Evolutionary conservation across 2,329 filamentous ascomycete genomes (phyloP).

Genomic region (Coleophoma crateriformis): DNA sequence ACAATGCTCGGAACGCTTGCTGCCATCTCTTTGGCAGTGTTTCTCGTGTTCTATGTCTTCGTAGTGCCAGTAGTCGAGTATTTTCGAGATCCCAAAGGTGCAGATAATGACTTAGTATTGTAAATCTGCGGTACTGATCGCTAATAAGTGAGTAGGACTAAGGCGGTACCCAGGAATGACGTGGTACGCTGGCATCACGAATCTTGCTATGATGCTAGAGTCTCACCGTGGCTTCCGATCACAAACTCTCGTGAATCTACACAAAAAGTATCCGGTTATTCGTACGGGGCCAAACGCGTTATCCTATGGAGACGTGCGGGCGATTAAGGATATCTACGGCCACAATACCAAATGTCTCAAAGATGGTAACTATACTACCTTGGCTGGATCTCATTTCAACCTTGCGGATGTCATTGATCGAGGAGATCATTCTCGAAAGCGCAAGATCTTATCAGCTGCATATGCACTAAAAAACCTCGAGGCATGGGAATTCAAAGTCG

Average conservation of each 20-base stretch:
- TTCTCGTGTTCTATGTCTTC: slow-evolving; percentile 26
- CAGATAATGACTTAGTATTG: too few species aligned
- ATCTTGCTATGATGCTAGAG: slow-evolving; percentile 40
- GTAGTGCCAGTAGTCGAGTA: slow-evolving; percentile 35
- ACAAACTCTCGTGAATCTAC: slow-evolving; percentile 33
- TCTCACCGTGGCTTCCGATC: slow-evolving; percentile 38
- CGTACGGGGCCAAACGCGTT: slow-evolving; percentile 22
- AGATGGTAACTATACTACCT: slow-evolving; percentile 38
- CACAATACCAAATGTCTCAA: slow-evolving; percentile 45
- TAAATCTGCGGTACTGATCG: too few species aligned
- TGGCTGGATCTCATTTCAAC: slow-evolving; percentile 42
- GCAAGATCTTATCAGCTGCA: slow-evolving; percentile 42
- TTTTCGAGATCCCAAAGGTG: slow-evolving; percentile 37
- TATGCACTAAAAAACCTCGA: slow-evolving; percentile 49
- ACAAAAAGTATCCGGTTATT: slow-evolving; percentile 38
- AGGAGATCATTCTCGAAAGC: slow-evolving; percentile 44
- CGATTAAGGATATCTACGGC: slow-evolving; percentile 39
- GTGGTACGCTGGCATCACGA: slow-evolving; percentile 36
- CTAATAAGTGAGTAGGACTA: slow-evolving; percentile 22
- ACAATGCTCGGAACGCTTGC: neutral
- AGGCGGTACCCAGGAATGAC: slow-evolving; percentile 39
- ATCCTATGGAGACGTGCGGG: neutral
- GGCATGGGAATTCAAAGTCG: slow-evolving; percentile 48
- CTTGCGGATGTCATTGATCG: slow-evolving; percentile 47
- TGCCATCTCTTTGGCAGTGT: neutral